Percentiles rank a stretch among this genome's conserved stretches.
These are phyloP conservation scores for Salvia miltiorrhiza DNA, from an alignment of 257 asterid genomes.

Conservation along the genomic window DNA sequence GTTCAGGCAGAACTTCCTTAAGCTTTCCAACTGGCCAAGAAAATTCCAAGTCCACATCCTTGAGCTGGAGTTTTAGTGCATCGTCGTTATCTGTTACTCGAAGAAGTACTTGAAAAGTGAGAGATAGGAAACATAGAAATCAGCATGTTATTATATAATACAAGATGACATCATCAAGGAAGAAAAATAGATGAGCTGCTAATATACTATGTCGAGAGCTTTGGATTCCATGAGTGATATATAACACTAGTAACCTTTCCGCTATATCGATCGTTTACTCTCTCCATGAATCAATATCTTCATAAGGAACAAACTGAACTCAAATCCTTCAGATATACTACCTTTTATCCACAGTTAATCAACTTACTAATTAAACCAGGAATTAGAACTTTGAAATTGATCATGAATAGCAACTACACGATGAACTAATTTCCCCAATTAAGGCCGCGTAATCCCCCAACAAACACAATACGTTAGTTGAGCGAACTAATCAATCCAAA, in stretches of 20 bases:
- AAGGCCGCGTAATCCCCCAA: neutral
- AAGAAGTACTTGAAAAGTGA: constrained; percentile 8
- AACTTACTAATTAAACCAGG: neutral
- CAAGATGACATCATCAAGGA: constrained; percentile 1
- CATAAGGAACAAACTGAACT: neutral
- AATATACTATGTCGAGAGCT: neutral
- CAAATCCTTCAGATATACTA: constrained; percentile 10
- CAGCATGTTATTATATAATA: neutral
- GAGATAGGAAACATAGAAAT: neutral
- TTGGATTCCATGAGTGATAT: neutral
- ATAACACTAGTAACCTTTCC: neutral
- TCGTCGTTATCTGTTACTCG: constrained; percentile 59
- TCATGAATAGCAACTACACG: neutral
- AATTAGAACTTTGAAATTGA: neutral
- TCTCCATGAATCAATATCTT: neutral
- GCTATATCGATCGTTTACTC: neutral
- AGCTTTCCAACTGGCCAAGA: constrained; percentile 85
- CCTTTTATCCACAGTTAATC: neutral
- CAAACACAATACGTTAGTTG: neutral
- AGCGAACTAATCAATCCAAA: constrained; percentile 14
- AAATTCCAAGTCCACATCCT: constrained; percentile 76
- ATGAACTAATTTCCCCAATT: constrained; percentile 2
- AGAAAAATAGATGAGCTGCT: neutral
- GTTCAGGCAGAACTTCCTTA: constrained; percentile 67
- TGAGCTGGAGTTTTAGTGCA: constrained; percentile 63